Evolutionary conservation across 2,329 filamentous ascomycete species (phyloP), one percentile per base, ranked within the genome.

Genomic region (Trichoderma sp.): DNA sequence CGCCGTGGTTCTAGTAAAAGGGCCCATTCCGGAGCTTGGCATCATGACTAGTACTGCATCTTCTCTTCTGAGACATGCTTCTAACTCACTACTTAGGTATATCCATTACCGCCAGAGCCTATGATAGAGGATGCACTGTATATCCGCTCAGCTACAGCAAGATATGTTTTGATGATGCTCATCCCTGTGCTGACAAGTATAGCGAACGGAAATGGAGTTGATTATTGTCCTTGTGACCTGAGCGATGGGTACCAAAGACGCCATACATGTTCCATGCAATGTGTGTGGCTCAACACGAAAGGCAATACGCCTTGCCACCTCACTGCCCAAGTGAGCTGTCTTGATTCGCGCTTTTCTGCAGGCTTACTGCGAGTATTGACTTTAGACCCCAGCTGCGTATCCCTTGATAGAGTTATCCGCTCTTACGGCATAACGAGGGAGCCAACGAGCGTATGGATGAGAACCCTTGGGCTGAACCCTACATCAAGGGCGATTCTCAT

Each of bases 401-500:
- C 57, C 45, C 57, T 60, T 60, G n/a, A 15, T 51, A 28, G 19
- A 51, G 24, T 48, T n/a, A 28, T 43, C 43, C n/a, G 45, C 17
- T 50, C 21, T 14, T 51, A 19, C 30, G 47, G 24, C 24, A 17
- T 30, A 51, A 34, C 21, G 57, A 28, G 34, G 19, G 41, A 15
- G 19, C 57, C 19, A 43, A 51, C 47, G 34, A 28, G 17, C 21
- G 2, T 19, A 17, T 43, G 57, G 28, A 60, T 43, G 57, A 24
- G 57, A 28, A 28, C 45, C 45, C 43, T 51, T 43, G 43, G 24
- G 3, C 7, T 19, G 7, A 28, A 24, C 45, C 57, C n/a, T 24
- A 39, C 28, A 3, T 10, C 21, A 39, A 60, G 30, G 30, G 34
- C 21, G 24, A 15, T 28, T 51, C 21, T 19, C 45, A 60, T 60